Conservation (phyloP, 176 grass and related monocot genomes). For the Dendrocalamus sinicus region DNA sequence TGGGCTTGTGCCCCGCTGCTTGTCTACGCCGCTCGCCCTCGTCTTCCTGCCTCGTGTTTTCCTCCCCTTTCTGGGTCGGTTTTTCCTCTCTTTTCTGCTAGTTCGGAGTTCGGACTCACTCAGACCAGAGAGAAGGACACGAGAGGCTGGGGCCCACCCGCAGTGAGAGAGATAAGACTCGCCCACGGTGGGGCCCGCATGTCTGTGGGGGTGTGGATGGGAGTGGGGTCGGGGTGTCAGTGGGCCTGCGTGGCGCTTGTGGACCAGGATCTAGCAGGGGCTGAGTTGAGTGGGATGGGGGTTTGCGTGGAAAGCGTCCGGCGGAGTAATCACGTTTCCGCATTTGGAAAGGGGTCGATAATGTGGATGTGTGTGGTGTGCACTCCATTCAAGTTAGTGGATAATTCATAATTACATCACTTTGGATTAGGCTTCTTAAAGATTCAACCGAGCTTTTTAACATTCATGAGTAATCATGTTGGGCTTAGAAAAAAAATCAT, state of each 20-base stretch:
- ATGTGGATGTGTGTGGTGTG: too few relatives aligned
- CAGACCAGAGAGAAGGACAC: too few relatives aligned
- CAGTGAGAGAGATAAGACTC: background rate
- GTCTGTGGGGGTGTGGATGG: background rate
- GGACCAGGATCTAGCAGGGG: background rate
- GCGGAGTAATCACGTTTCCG: background rate
- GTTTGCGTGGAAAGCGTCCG: background rate
- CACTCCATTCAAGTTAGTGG: background rate
- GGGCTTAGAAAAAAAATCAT: too few relatives aligned
- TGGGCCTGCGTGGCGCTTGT: background rate
- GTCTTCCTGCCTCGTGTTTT: slow-evolving; percentile 32
- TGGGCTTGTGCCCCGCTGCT: background rate
- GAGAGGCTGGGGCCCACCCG: background rate
- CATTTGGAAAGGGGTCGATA: background rate
- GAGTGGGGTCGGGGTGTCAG: background rate
- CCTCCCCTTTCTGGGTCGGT: background rate
- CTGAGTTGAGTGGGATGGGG: background rate
- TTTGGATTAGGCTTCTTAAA: too few relatives aligned
- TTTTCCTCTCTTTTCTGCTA: background rate
- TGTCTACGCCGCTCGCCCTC: slow-evolving; percentile 36
- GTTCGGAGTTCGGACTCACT: background rate
- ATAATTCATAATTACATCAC: background rate
- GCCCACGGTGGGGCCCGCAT: background rate
- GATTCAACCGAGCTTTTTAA: too few relatives aligned
- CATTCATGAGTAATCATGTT: too few relatives aligned